phyloP scores from a whole-genome alignment of 352 stramenopile genomes.

The Phytophthora sojae region DNA sequence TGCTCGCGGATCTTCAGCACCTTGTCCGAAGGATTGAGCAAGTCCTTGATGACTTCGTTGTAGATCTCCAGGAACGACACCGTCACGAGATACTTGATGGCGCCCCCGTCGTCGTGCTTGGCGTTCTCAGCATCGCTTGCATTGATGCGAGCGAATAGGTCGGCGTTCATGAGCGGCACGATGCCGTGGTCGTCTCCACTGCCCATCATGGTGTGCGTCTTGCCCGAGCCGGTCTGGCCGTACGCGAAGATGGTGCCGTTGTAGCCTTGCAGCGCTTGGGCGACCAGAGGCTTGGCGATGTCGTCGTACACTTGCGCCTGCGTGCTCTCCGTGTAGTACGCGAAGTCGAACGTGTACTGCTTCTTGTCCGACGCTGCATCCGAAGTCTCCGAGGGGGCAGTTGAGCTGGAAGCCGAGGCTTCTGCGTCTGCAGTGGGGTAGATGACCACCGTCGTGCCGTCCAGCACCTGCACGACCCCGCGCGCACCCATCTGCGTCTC shows the following conservation, averaged over 20 bases:
- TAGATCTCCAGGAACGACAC: slow-evolving; percentile 97
- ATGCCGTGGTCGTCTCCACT: slow-evolving; percentile 79
- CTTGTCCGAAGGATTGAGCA: slow-evolving; percentile 93
- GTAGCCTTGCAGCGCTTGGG: slow-evolving; percentile 81
- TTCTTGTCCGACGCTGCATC: slow-evolving; percentile 37
- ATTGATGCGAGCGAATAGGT: slow-evolving; percentile 80
- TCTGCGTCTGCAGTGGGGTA: slow-evolving; percentile 33
- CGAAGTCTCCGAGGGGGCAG: slow-evolving; percentile 10
- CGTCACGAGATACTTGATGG: slow-evolving; percentile 86
- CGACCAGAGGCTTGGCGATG: slow-evolving; percentile 78
- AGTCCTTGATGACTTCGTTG: slow-evolving; percentile 95
- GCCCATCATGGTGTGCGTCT: slow-evolving; percentile 92
- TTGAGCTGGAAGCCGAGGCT: slow-evolving; percentile 17
- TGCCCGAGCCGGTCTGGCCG: slow-evolving; percentile 80
- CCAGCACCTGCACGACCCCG: slow-evolving; percentile 64
- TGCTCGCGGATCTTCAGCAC: slow-evolving; percentile 94
- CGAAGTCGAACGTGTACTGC: slow-evolving; percentile 89
- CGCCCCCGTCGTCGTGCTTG: slow-evolving; percentile 31
- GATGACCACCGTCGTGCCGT: slow-evolving; percentile 68
- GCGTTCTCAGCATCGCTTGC: slow-evolving; percentile 29
- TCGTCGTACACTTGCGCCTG: slow-evolving; percentile 85
- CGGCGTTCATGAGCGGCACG: slow-evolving; percentile 89
- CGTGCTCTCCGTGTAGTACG: slow-evolving; percentile 76
- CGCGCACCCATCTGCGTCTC: slow-evolving; percentile 71
- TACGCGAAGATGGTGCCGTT: slow-evolving; percentile 87